Evolutionary conservation across 257 asterid genomes (phyloP).

Genomic region (Solanum pennellii): DNA sequence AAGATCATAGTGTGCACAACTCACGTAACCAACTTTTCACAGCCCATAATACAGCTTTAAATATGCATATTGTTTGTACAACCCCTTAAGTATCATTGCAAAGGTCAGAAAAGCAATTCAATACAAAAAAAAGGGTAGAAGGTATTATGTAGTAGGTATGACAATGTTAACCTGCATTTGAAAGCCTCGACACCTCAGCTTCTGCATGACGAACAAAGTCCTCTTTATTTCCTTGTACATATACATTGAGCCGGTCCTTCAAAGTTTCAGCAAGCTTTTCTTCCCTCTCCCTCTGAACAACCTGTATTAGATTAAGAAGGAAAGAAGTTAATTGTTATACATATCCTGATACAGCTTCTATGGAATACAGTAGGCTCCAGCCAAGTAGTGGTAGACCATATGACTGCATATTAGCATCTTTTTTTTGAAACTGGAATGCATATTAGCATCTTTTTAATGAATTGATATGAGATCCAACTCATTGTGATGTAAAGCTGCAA

Average conservation of each 20-base stretch:
- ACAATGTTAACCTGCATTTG: constrained; percentile 63
- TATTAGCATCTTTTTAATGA: background rate
- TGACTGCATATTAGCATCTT: background rate
- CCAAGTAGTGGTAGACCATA: background rate
- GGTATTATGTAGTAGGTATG: background rate
- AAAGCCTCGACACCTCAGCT: constrained; percentile 78
- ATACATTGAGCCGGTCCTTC: constrained; percentile 68
- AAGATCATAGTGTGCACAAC: background rate
- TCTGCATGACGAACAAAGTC: constrained; percentile 64
- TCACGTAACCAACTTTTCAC: background rate
- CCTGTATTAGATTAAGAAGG: constrained; percentile 28
- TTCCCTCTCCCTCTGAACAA: constrained; percentile 88
- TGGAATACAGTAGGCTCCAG: background rate
- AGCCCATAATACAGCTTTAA: background rate
- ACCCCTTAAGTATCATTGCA: background rate
- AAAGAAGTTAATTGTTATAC: background rate
- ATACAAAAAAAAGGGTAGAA: background rate
- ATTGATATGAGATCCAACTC: background rate
- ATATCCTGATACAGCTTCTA: background rate
- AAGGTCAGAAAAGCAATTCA: background rate
- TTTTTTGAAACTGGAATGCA: background rate
- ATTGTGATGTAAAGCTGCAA: background rate
- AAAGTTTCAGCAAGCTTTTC: constrained; percentile 81
- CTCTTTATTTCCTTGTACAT: constrained; percentile 88
- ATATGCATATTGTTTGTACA: background rate